Conservation (phyloP, 345 rosid species). For the Eucalyptus albens region DNA sequence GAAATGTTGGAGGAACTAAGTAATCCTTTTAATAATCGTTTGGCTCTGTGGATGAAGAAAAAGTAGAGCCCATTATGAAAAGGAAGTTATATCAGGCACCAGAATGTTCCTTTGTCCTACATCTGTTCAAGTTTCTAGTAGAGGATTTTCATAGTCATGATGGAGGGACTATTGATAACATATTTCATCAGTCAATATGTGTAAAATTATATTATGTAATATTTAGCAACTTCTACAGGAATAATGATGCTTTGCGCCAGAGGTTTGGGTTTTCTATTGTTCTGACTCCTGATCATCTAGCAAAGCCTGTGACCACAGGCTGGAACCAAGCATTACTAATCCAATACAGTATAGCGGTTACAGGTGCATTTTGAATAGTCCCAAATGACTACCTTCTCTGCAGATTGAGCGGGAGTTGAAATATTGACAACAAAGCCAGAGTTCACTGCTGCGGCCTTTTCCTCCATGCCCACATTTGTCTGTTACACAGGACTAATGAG, state of each 20-base stretch:
- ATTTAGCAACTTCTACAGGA: not conserved
- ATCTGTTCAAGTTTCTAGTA: not conserved
- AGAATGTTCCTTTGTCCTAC: not conserved
- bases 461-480: not conserved
- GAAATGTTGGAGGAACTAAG: not conserved
- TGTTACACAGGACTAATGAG: not conserved
- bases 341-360: not conserved
- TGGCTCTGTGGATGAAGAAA: not conserved
- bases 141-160: not conserved
- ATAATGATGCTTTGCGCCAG: not conserved
- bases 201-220: not conserved
- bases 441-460: not conserved
- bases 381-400: slow-evolving; percentile 19
- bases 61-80: not conserved
- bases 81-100: not conserved
- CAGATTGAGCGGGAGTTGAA: not conserved
- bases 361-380: not conserved
- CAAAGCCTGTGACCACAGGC: not conserved
- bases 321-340: not conserved
- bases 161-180: not conserved
- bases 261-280: not conserved
- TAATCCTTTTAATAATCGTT: not conserved
- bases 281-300: not conserved
- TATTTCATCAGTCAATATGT: not conserved
- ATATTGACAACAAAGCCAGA: slow-evolving; percentile 13